These are phyloP conservation scores for Aspergillus intermedius DNA, from an alignment of 2,329 filamentous ascomycete species.

Conservation along the genomic window DNA sequence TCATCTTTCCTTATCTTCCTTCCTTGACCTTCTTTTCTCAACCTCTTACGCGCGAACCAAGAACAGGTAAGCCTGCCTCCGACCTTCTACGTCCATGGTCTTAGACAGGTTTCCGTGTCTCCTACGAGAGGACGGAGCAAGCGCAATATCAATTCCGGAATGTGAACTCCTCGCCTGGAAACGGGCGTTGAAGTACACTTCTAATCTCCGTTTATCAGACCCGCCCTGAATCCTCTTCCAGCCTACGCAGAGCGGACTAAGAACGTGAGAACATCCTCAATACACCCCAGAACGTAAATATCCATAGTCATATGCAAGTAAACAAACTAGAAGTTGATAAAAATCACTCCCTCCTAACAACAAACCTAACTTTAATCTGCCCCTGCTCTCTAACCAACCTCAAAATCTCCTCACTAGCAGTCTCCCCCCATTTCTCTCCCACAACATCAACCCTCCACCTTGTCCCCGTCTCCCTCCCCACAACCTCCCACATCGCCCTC, in stretches of 20 bases:
- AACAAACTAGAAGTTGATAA: not conserved
- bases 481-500: conserved; percentile 49
- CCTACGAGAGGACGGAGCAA: conserved; percentile 17
- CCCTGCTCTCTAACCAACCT: not conserved
- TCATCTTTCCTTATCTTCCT: conserved; percentile 4
- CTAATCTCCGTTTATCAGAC: conserved; percentile 48
- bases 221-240: conserved; percentile 41
- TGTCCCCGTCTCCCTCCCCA: conserved; percentile 45
- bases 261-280: conserved; percentile 47
- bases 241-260: conserved; percentile 51
- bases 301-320: not conserved
- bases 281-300: not conserved
- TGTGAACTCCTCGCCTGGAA: conserved; percentile 17
- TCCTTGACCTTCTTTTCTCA: conserved; percentile 1
- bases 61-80: conserved; percentile 50
- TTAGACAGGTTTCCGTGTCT: conserved; percentile 42
- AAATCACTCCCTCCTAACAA: not conserved
- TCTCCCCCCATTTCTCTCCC: not conserved
- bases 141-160: conserved; percentile 45
- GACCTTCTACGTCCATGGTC: conserved; percentile 40
- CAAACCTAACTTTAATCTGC: not conserved
- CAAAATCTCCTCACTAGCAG: not conserved
- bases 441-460: conserved; percentile 39
- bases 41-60: conserved; percentile 20
- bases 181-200: conserved; percentile 22